Evolutionary conservation across 2,329 filamentous ascomycete genomes (phyloP).

Genomic region (Pseudogymnoascus sp.): DNA sequence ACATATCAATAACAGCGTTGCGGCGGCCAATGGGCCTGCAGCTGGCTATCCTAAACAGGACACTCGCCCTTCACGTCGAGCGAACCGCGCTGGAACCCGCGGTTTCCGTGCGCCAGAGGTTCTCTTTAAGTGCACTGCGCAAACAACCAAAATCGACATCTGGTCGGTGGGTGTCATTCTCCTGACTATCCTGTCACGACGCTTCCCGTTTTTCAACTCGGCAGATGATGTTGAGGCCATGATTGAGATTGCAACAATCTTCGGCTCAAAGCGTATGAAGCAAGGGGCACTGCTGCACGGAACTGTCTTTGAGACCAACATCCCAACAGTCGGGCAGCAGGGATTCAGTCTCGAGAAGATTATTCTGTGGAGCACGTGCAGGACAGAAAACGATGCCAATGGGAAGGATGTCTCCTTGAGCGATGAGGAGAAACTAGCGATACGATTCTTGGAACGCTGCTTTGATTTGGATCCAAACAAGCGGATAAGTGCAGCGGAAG

Average conservation of each 20-base stretch:
- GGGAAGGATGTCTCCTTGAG: constrained; percentile 46
- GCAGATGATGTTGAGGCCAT: constrained; percentile 97
- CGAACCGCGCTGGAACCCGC: constrained; percentile 88
- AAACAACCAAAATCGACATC: constrained; percentile 89
- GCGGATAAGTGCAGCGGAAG: constrained; percentile 67
- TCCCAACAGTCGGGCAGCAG: constrained; percentile 77
- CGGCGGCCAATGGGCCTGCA: constrained; percentile 44
- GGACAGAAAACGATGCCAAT: constrained; percentile 43
- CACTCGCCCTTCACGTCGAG: constrained; percentile 74
- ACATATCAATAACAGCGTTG: constrained; percentile 49
- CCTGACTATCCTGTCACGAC: constrained; percentile 81
- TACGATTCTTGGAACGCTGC: constrained; percentile 62
- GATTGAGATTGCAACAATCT: constrained; percentile 95
- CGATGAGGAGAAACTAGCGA: constrained; percentile 61
- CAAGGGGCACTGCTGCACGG: constrained; percentile 75
- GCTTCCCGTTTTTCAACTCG: constrained; percentile 98
- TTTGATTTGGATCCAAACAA: constrained; percentile 68
- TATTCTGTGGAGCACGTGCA: constrained; percentile 85
- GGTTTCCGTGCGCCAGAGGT: constrained; percentile 96
- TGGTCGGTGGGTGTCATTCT: constrained; percentile 98
- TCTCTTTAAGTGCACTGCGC: constrained; percentile 90
- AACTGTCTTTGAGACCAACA: constrained; percentile 83
- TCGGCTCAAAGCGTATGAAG: constrained; percentile 79
- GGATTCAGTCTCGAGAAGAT: constrained; percentile 91
- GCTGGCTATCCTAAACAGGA: constrained; percentile 82